These are phyloP conservation scores for Pseudogymnoascus verrucosus DNA, from an alignment of 2,329 filamentous ascomycete species.

Conservation along the genomic window DNA sequence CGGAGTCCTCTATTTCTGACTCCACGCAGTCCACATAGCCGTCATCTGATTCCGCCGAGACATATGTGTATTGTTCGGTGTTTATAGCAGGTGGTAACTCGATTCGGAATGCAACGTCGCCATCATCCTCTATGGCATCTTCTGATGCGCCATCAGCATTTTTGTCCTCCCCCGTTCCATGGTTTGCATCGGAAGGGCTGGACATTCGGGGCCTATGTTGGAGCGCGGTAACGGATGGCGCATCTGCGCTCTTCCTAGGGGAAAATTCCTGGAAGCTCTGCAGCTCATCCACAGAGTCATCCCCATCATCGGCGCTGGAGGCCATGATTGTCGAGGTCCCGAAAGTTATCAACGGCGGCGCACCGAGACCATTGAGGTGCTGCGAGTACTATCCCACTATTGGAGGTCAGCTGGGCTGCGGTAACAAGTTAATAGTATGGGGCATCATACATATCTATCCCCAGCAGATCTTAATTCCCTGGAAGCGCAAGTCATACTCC, in stretches of 20 bases:
- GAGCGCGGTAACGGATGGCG: not conserved
- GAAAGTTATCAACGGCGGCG: not conserved
- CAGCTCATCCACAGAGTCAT: slow-evolving; percentile 5
- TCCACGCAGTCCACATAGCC: slow-evolving; percentile 26
- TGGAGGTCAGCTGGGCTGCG: not conserved
- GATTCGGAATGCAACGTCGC: not conserved
- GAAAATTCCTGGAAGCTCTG: not conserved
- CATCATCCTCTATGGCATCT: not conserved
- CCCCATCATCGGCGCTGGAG: not conserved
- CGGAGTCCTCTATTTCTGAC: slow-evolving; percentile 17
- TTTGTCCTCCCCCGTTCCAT: not conserved
- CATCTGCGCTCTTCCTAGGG: not conserved
- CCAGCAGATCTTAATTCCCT: not conserved
- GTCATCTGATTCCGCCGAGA: slow-evolving; percentile 13
- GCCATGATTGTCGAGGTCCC: not conserved
- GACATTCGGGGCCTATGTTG: not conserved
- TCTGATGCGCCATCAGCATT: not conserved
- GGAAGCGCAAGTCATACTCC: not conserved
- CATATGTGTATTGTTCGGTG: not conserved
- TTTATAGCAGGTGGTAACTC: not conserved
- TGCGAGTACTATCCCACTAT: not conserved
- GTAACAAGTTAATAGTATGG: not conserved
- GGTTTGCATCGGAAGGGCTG: not conserved
- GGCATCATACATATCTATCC: not conserved
- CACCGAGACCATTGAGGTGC: not conserved